Base-by-base conservation (phyloP, 768 basidiomycete genomes). In the Podaxis sp. region DNA sequence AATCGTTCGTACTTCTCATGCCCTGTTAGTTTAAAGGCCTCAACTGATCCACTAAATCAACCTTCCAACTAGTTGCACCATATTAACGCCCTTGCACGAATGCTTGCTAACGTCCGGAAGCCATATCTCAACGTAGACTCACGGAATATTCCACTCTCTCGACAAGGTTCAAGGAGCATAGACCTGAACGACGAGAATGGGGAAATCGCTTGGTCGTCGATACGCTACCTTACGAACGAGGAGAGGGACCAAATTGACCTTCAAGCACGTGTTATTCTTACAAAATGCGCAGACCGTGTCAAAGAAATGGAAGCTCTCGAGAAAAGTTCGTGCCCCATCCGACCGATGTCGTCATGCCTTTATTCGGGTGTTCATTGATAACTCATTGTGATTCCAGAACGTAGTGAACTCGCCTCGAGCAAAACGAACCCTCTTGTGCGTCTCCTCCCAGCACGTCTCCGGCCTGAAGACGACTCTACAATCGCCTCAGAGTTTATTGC, bases 171-270 rank as follows among this genome's bases (percentile, higher is more conserved):
- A 42, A 80, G 82, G 47, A 81, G 71, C 47, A 73, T 91, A 57
- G 87, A 92, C 74, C 68, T 91, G 11, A 73, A 68, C 50, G 69
- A 68, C 40, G 59, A 61, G 37, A 61, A 37, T 32, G 74, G 69
- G 23, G 76, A 75, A 55, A 70, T 81, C 50, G 76, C 79, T 48
- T 91, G 89, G 89, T 72, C 79, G 16, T 81, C 82, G 55, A 77
- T 92, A 55, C 84, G 83, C 63, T 77, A 88, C 67, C 81, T 99
- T 5, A 86, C 86, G 7, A 95, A 98, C 69, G 86, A 92, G 63
- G 95, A 99, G 72, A 81, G 95, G 62, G 95, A 98, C 74, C 93
- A 97, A 75, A 91, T 99, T 56, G 97, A 99, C 79, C 76, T 95
- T 62, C 91, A 96, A 70, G 90, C 93, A 35, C 88, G 90, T 65